These are phyloP conservation scores for Globisporangium rhizosaccharum DNA, from an alignment of 352 stramenopile species.

Conservation along the genomic window DNA sequence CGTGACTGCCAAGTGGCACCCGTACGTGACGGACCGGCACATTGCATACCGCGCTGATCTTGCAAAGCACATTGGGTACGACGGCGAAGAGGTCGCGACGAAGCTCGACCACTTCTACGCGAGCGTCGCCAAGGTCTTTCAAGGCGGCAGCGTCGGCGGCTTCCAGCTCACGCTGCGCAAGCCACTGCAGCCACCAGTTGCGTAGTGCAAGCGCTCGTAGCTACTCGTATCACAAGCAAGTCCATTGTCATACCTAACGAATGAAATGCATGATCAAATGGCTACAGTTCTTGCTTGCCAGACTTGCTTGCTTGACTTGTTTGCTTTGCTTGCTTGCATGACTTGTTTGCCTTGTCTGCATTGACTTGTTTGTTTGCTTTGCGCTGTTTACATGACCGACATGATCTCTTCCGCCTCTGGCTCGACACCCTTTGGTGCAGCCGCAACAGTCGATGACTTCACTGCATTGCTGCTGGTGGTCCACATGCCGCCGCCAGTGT, in stretches of 20 bases:
- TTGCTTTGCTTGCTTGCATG: not conserved
- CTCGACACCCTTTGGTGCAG: slow-evolving; percentile 1
- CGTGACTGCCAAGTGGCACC: slow-evolving; percentile 57
- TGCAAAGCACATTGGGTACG: slow-evolving; percentile 37
- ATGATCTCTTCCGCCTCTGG: slow-evolving; percentile 10
- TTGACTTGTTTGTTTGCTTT: no score
- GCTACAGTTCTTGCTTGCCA: not conserved
- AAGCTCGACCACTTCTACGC: slow-evolving; percentile 74
- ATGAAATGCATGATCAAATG: no score
- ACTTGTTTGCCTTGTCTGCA: no score
- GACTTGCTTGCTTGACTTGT: not conserved
- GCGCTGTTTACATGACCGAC: slow-evolving; percentile 12
- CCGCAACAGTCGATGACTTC: not conserved
- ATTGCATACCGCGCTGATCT: slow-evolving; percentile 37
- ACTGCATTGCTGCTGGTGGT: slow-evolving; percentile 1
- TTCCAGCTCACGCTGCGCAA: slow-evolving; percentile 46
- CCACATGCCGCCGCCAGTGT: slow-evolving; percentile 18
- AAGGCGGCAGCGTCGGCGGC: slow-evolving; percentile 52
- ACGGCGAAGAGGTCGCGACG: slow-evolving; percentile 47
- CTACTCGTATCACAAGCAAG: no score
- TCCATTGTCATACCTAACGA: no score
- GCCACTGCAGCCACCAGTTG: not conserved
- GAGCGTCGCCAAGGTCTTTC: slow-evolving; percentile 50
- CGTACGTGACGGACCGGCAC: slow-evolving; percentile 45
- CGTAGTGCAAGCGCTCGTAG: no score